These are phyloP conservation scores for Prunus davidiana DNA, from an alignment of 306 rosid genomes.

Conservation along the genomic window DNA sequence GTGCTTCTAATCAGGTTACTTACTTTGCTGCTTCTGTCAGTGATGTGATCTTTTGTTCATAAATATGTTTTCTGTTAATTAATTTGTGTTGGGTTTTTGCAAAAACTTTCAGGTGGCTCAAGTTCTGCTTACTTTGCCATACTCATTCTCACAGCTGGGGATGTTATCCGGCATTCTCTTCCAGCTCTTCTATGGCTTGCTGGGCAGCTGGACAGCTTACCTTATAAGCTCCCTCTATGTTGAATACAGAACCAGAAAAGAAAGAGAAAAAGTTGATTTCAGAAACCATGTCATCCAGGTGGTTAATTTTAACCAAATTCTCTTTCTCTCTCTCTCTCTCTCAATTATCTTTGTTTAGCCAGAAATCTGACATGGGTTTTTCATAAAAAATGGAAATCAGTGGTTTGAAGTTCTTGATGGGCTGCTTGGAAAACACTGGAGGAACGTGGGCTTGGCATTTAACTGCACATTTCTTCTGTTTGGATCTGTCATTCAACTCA, in stretches of 20 bases:
- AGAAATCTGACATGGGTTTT: conserved; percentile 30
- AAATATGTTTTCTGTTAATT: neutral
- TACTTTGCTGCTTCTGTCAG: too few relatives aligned
- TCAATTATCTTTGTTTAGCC: neutral
- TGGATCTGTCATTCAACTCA: conserved; percentile 98
- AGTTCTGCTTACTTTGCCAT: conserved; percentile 92
- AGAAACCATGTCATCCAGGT: conserved; percentile 98
- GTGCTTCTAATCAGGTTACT: conserved; percentile 93
- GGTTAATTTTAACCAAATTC: neutral
- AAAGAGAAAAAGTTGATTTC: conserved; percentile 88
- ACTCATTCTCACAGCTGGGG: conserved; percentile 95
- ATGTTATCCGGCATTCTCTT: conserved; percentile 88
- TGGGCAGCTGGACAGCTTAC: conserved; percentile 99
- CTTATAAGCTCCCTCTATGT: conserved; percentile 86
- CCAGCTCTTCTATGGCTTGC: conserved; percentile 78
- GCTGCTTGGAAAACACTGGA: conserved; percentile 93
- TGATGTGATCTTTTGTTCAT: too few relatives aligned
- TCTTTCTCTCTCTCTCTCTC: neutral
- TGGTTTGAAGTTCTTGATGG: conserved; percentile 99
- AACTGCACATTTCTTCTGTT: conserved; percentile 98
- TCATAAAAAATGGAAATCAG: conserved; percentile 18
- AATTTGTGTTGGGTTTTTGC: conserved; percentile 8
- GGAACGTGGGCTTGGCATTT: conserved; percentile 97
- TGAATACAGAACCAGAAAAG: conserved; percentile 95
- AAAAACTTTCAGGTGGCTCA: conserved; percentile 70